Percentiles rank a stretch among this genome's conserved stretches.
Evolutionary conservation across 306 rosid species (phyloP).

Genomic region (Crotalaria pallida): DNA sequence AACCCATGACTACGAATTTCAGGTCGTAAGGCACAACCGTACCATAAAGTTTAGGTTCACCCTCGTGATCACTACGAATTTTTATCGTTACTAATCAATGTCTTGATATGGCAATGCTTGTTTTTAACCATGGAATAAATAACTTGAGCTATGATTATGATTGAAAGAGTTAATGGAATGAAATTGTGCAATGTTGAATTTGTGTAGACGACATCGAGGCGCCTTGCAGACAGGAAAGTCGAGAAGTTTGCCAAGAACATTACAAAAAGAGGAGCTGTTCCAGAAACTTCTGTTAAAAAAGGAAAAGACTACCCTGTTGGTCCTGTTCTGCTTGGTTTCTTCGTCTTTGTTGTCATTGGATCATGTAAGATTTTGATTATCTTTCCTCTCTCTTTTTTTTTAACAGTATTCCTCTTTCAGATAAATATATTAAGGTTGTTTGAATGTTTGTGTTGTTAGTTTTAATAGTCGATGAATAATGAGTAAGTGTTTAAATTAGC

Average conservation of each 20-base stretch:
- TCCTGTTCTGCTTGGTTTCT: conserved; percentile 85
- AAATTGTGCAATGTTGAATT: not conserved
- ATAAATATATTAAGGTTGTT: too few relatives aligned
- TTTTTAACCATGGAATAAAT: too few relatives aligned
- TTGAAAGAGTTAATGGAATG: not conserved
- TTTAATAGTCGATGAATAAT: too few relatives aligned
- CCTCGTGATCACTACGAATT: too few relatives aligned
- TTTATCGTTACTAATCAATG: too few relatives aligned
- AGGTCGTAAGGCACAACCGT: too few relatives aligned
- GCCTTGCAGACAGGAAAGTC: conserved; percentile 86
- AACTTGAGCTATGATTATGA: not conserved
- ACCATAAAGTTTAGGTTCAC: too few relatives aligned
- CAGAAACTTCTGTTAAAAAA: conserved; percentile 74
- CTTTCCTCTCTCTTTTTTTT: too few relatives aligned
- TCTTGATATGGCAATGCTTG: not conserved
- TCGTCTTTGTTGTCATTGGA: conserved; percentile 89
- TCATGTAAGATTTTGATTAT: conserved; percentile 54
- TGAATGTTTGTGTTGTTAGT: too few relatives aligned
- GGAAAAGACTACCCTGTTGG: conserved; percentile 93
- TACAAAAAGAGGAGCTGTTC: conserved; percentile 81
- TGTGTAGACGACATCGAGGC: conserved; percentile 84
- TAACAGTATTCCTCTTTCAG: not conserved
- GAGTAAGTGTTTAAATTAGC: too few relatives aligned
- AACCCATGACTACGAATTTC: too few relatives aligned
- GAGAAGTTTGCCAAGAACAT: conserved; percentile 86